Percentiles rank a stretch among this genome's conserved stretches.
Conservation (phyloP, 2,329 filamentous ascomycete genomes). For the Colletotrichum plurivorum region DNA sequence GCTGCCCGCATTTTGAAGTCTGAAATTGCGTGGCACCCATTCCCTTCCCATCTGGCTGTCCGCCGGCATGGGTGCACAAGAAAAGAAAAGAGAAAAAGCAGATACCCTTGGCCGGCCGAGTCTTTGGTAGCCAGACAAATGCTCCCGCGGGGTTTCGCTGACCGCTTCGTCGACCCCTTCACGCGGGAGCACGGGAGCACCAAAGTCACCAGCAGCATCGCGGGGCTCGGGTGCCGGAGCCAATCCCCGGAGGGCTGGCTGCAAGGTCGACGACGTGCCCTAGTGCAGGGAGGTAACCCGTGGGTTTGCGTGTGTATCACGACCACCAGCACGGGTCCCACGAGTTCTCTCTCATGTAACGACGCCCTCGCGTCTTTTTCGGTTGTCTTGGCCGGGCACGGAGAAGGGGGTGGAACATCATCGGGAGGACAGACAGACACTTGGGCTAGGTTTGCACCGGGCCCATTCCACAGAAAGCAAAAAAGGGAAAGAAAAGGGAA, state of each 20-base stretch:
- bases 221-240: conserved; percentile 6
- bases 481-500: background rate
- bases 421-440: background rate
- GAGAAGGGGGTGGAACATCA: background rate
- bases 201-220: background rate
- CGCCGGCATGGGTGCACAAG: background rate
- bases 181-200: background rate
- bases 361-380: background rate
- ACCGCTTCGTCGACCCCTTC: background rate
- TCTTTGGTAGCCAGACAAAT: conserved; percentile 29
- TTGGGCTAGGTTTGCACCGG: no score
- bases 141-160: background rate
- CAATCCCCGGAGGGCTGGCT: conserved; percentile 6
- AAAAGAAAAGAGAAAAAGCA: conserved; percentile 8
- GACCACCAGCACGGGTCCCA: conserved; percentile 4
- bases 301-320: background rate
- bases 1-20: conserved; percentile 18
- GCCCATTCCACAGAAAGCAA: no score
- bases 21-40: conserved; percentile 17
- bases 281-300: background rate
- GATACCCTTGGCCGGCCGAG: conserved; percentile 17
- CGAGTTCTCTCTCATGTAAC: background rate
- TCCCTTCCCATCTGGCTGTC: conserved; percentile 3
- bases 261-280: no score
- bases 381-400: background rate